Evolutionary conservation across 805 yeast genomes (phyloP).

Genomic region (Cyberlindnera misumaiensis): DNA sequence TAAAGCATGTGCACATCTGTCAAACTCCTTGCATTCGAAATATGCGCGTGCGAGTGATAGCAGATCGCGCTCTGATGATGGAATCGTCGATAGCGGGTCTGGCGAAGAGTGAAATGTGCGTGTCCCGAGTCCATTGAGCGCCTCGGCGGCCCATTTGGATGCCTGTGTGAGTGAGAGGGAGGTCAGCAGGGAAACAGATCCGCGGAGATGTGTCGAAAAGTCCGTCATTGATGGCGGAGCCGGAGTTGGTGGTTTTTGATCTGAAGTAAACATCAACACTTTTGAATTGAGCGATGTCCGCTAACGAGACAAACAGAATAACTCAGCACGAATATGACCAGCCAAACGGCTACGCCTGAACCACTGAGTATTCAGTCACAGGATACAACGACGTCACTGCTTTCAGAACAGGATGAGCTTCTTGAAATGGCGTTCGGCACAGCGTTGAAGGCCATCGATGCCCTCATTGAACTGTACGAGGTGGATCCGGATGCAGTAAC

Average conservation of each 20-base stretch:
- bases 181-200: no score
- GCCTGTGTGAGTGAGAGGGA: slow-evolving; percentile 42
- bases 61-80: slow-evolving; percentile 42
- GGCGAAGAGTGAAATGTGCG: no score
- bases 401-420: slow-evolving; percentile 7
- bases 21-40: slow-evolving; percentile 81
- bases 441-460: slow-evolving; percentile 8
- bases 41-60: slow-evolving; percentile 61
- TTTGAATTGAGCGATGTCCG: no score
- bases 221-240: not conserved
- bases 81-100: no score
- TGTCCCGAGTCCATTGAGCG: slow-evolving; percentile 31
- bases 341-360: not conserved
- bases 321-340: not conserved
- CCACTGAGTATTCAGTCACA: slow-evolving; percentile 1
- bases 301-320: no score
- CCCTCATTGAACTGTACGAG: slow-evolving; percentile 12
- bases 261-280: no score
- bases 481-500: slow-evolving; percentile 9
- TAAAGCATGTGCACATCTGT: slow-evolving; percentile 60
- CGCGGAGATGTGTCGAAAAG: no score
- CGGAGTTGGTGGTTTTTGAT: not conserved
- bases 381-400: not conserved
- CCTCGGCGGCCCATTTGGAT: slow-evolving; percentile 83
- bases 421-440: slow-evolving; percentile 8